Evolutionary conservation across 306 rosid genomes (phyloP).

Genomic region (Gynostemma pentaphyllum): DNA sequence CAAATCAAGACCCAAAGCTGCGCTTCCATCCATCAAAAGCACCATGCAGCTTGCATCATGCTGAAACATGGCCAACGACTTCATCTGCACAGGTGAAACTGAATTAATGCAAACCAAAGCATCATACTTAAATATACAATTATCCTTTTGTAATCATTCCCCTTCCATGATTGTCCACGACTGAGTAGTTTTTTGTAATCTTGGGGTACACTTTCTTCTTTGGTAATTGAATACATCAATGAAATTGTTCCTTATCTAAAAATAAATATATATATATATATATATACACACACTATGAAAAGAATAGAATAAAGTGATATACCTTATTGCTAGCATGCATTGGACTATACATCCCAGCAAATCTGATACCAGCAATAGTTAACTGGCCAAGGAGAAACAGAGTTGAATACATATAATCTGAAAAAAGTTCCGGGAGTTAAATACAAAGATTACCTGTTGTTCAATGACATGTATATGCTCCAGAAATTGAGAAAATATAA

Average conservation of each 20-base stretch:
- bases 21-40: slow-evolving; percentile 98
- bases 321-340: slow-evolving; percentile 87
- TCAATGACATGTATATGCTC: slow-evolving; percentile 97
- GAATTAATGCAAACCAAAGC: slow-evolving; percentile 15
- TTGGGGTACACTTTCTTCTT: no score
- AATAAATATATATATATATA: no score
- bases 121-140: not conserved
- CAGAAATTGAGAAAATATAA: slow-evolving; percentile 92
- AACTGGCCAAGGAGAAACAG: slow-evolving; percentile 39
- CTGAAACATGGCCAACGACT: slow-evolving; percentile 72
- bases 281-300: not conserved
- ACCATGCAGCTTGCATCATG: slow-evolving; percentile 73
- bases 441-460: slow-evolving; percentile 54
- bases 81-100: slow-evolving; percentile 49
- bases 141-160: no score
- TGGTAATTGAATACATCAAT: no score
- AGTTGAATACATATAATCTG: not conserved
- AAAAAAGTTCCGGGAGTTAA: not conserved
- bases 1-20: slow-evolving; percentile 94
- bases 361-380: slow-evolving; percentile 67
- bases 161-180: no score
- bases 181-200: no score
- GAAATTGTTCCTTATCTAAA: no score
- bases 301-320: not conserved
- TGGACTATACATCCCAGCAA: slow-evolving; percentile 88